Evolutionary conservation across 805 yeast species (phyloP).

Genomic region (Cyberlindnera nakhonratchasimensis): DNA sequence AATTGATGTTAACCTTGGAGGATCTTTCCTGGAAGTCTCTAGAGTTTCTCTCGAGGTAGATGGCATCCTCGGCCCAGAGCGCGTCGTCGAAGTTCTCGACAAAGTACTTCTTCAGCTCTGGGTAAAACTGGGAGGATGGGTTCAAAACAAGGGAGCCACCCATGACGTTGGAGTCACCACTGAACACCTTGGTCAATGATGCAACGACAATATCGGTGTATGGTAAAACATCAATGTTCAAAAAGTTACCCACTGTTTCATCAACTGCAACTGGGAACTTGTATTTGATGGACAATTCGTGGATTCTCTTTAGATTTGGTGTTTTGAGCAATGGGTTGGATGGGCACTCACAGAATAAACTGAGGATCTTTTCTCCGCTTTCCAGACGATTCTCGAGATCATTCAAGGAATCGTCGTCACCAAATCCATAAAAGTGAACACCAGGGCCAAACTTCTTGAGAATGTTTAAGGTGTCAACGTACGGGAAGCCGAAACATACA

Average conservation of each 20-base stretch:
- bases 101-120: constrained; percentile 46
- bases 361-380: constrained; percentile 63
- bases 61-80: constrained; percentile 93
- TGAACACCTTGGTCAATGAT: constrained; percentile 86
- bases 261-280: constrained; percentile 82
- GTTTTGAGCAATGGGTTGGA: constrained; percentile 89
- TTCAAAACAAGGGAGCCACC: constrained; percentile 87
- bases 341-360: constrained; percentile 90
- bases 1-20: constrained; percentile 47
- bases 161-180: constrained; percentile 95
- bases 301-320: constrained; percentile 67
- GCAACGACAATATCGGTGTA: constrained; percentile 85
- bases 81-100: constrained; percentile 61
- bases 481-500: constrained; percentile 95
- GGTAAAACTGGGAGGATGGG: constrained; percentile 52
- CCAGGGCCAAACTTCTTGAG: constrained; percentile 91
- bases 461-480: constrained; percentile 86
- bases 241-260: constrained; percentile 91
- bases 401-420: constrained; percentile 66
- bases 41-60: constrained; percentile 87
- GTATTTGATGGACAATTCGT: constrained; percentile 62
- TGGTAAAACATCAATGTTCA: constrained; percentile 76
- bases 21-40: constrained; percentile 77
- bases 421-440: constrained; percentile 78
- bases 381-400: constrained; percentile 61